Evolutionary conservation across 176 grass and related monocot genomes (phyloP).

Genomic region (Poa annua): DNA sequence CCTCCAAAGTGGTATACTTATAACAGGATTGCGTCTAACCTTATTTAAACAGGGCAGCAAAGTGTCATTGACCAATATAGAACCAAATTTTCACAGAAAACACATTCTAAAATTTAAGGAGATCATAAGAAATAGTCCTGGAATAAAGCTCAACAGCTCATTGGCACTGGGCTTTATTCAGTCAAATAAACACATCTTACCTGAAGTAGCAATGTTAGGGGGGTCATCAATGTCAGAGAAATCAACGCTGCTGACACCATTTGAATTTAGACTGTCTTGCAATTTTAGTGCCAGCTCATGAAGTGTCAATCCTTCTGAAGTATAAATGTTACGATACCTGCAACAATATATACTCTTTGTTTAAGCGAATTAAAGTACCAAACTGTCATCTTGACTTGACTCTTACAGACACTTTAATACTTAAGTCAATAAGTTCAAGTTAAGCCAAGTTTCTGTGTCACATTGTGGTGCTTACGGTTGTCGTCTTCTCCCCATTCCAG

Average conservation of each 20-base stretch:
- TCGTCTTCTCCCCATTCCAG: constrained; percentile 65
- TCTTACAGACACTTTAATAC: neutral
- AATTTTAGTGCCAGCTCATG: constrained; percentile 69
- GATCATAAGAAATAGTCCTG: constrained; percentile 22
- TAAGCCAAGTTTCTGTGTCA: constrained; percentile 20
- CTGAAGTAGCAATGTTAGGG: constrained; percentile 49
- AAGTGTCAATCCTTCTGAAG: constrained; percentile 71
- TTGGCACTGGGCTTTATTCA: constrained; percentile 21
- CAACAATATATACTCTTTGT: constrained; percentile 34
- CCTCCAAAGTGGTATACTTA: constrained; percentile 31
- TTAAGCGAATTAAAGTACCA: constrained; percentile 26
- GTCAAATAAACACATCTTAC: constrained; percentile 45
- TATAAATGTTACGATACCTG: constrained; percentile 82
- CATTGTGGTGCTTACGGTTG: constrained; percentile 66
- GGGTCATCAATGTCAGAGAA: constrained; percentile 44
- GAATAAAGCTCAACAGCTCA: constrained; percentile 18
- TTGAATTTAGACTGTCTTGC: constrained; percentile 45
- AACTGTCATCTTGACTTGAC: constrained; percentile 13
- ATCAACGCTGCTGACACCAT: constrained; percentile 37
- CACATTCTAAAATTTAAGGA: neutral
- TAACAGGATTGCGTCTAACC: neutral
- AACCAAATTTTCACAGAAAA: constrained; percentile 18
- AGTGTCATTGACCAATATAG: constrained; percentile 27
- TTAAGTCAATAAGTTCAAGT: constrained; percentile 28
- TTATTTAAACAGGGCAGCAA: constrained; percentile 29